A percentile compares a stretch with the other conserved stretches of the same genome.
Conservation (phyloP, 192 early-diverging fungal species). For the Lobosporangium transversale region DNA sequence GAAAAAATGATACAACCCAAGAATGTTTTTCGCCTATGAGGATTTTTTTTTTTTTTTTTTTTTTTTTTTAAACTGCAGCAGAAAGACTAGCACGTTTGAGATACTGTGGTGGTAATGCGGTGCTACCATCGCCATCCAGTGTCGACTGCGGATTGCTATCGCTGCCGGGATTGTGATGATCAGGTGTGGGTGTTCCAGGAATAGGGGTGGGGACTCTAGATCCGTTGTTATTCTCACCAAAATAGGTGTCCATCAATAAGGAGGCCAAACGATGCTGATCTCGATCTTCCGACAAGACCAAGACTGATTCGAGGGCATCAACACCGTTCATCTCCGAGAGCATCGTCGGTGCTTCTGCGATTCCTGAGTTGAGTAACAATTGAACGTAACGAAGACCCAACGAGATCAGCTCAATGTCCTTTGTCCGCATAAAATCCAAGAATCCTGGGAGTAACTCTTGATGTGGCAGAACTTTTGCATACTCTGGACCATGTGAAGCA, state of each 20-base stretch:
- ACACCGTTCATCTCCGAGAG: constrained; percentile 56
- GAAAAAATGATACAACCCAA: too few species aligned
- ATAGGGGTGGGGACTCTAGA: constrained; percentile 43
- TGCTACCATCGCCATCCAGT: background rate
- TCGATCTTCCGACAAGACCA: constrained; percentile 58
- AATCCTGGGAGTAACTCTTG: constrained; percentile 58
- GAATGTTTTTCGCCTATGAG: too few species aligned
- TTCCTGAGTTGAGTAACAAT: constrained; percentile 59
- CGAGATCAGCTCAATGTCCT: constrained; percentile 70
- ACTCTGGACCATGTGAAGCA: constrained; percentile 61
- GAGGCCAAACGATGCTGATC: constrained; percentile 59
- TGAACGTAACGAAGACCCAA: constrained; percentile 71
- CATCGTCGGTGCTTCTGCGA: constrained; percentile 50
- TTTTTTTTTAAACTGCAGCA: constrained; percentile 4
- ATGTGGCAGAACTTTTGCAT: constrained; percentile 56
- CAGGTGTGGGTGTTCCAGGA: constrained; percentile 34
- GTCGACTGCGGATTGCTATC: constrained; percentile 3
- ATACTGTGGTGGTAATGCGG: constrained; percentile 38
- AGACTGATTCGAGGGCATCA: constrained; percentile 67
- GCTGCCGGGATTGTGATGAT: background rate
- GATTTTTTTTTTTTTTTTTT: too few species aligned
- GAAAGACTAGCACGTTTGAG: constrained; percentile 43
- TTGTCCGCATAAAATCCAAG: constrained; percentile 68
- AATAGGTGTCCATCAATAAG: constrained; percentile 67
- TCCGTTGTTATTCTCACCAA: constrained; percentile 62